Evolutionary conservation across 805 yeast species (phyloP).

Genomic region (Kuraishia hungarica): DNA sequence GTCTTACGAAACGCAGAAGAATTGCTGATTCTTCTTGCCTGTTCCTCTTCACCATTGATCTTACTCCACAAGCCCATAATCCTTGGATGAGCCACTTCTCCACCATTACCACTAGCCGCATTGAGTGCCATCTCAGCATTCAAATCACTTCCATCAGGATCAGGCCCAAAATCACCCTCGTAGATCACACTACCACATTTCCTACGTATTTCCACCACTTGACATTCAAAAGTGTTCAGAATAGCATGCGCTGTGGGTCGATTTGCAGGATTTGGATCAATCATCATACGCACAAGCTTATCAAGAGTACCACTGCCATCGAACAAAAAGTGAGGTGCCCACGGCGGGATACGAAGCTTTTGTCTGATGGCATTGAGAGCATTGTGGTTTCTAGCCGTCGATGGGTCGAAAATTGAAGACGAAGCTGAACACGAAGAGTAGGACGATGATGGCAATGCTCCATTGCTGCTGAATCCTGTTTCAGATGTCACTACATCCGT

Average conservation of each 20-base stretch:
- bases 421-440: constrained; percentile 6
- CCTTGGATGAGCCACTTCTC: not conserved
- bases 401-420: not conserved
- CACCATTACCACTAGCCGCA: not conserved
- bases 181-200: constrained; percentile 91
- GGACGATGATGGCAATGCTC: constrained; percentile 3
- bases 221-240: constrained; percentile 64
- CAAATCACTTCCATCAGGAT: constrained; percentile 31
- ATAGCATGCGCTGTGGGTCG: constrained; percentile 77
- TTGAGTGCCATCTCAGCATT: not conserved
- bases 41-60: not conserved
- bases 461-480: constrained; percentile 3
- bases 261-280: constrained; percentile 69
- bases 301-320: constrained; percentile 71
- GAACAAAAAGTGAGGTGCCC: constrained; percentile 83
- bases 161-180: constrained; percentile 94
- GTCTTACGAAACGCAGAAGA: not conserved
- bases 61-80: not conserved
- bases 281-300: constrained; percentile 78
- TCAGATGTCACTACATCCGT: constrained; percentile 15
- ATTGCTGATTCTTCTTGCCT: not conserved
- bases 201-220: constrained; percentile 68
- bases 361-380: constrained; percentile 5
- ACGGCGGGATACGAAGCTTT: constrained; percentile 43
- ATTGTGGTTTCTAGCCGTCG: constrained; percentile 6